A percentile compares a stretch with the other conserved stretches of the same genome.
Conservation (phyloP, 805 yeast species). For the Pichia rugopelliculosa region DNA sequence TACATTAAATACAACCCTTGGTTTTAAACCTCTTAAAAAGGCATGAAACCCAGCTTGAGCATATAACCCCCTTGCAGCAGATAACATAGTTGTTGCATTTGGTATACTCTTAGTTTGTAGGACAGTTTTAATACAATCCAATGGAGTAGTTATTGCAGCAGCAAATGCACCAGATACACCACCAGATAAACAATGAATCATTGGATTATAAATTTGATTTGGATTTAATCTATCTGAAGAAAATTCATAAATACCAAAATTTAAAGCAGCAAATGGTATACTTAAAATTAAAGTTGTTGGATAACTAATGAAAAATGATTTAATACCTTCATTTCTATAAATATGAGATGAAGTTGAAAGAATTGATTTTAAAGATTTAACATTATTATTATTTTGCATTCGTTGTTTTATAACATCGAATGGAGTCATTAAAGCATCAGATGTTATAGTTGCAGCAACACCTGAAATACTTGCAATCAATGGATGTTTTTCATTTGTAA, state of each 20-base stretch:
- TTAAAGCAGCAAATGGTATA: constrained; percentile 91
- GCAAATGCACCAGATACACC: constrained; percentile 93
- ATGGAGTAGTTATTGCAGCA: constrained; percentile 90
- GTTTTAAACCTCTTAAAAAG: constrained; percentile 78
- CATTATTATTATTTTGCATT: constrained; percentile 53
- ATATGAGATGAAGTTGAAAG: constrained; percentile 33
- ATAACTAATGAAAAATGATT: constrained; percentile 85
- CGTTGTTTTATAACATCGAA: constrained; percentile 93
- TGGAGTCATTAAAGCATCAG: constrained; percentile 96
- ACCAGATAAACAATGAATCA: constrained; percentile 87
- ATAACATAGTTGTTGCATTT: constrained; percentile 55
- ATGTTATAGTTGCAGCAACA: constrained; percentile 83
- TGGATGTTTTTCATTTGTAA: constrained; percentile 67
- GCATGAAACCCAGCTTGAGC: constrained; percentile 54
- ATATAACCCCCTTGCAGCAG: constrained; percentile 66
- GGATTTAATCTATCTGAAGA: constrained; percentile 78
- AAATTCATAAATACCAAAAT: constrained; percentile 88
- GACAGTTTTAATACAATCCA: constrained; percentile 88
- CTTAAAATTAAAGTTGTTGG: constrained; percentile 91
- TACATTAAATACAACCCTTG: constrained; percentile 85
- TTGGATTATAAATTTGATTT: constrained; percentile 69
- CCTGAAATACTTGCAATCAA: constrained; percentile 82
- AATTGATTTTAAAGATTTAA: constrained; percentile 11
- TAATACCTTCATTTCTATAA: constrained; percentile 55
- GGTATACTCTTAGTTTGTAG: constrained; percentile 72